These are phyloP conservation scores for Xylariaceae sp. DNA, from an alignment of 2,329 filamentous ascomycete genomes.

Conservation along the genomic window DNA sequence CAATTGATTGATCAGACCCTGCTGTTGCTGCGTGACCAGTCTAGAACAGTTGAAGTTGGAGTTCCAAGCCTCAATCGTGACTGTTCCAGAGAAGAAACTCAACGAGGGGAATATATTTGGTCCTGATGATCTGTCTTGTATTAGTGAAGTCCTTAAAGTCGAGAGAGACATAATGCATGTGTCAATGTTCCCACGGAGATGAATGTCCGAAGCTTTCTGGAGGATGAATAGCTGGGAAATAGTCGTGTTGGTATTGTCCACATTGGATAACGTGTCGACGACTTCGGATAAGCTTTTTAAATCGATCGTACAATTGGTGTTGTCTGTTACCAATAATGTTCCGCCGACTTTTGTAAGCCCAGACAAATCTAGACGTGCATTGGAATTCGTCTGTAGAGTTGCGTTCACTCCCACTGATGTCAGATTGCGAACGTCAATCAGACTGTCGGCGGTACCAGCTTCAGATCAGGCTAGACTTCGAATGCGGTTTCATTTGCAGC, in stretches of 20 bases:
- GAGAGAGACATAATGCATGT: not conserved
- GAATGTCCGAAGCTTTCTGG: slow-evolving; percentile 1
- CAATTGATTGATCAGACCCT: slow-evolving; percentile 6
- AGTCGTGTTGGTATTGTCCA: not conserved
- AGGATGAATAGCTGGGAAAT: slow-evolving; percentile 4
- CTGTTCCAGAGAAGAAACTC: slow-evolving; percentile 1
- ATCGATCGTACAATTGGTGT: slow-evolving; percentile 9
- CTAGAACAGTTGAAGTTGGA: slow-evolving; percentile 5
- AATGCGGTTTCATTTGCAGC: not conserved
- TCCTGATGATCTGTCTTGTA: slow-evolving; percentile 2
- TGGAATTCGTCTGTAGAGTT: slow-evolving; percentile 1
- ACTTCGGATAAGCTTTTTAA: not conserved
- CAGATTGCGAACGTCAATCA: not conserved
- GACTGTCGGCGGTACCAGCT: not conserved
- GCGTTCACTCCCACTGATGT: slow-evolving; percentile 1
- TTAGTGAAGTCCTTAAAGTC: not conserved
- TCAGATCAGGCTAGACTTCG: not conserved
- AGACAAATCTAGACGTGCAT: slow-evolving; percentile 1
- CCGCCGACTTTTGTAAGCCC: not conserved
- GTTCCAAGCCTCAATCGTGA: slow-evolving; percentile 3
- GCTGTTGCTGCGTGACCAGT: slow-evolving; percentile 3
- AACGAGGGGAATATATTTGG: slow-evolving; percentile 9
- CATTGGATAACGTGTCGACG: not conserved
- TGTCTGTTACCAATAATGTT: not conserved
- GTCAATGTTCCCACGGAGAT: slow-evolving; percentile 6